phyloP scores from a whole-genome alignment of 169 alveolate species.

The Cystoisospora suis region DNA sequence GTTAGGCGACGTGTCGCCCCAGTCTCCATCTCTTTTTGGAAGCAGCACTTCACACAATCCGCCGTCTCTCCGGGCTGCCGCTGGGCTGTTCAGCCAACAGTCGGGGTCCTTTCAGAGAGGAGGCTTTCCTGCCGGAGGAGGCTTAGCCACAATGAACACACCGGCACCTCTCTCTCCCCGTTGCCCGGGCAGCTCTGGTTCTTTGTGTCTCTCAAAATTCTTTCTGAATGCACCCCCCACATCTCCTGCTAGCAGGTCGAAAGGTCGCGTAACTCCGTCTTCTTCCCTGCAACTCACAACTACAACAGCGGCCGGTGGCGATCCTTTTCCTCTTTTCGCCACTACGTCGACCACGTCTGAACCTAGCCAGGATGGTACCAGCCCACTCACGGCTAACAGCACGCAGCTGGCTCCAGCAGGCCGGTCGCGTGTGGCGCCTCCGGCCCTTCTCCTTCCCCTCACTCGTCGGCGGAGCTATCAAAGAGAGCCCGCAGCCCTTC shows the following conservation, averaged over 20 bases:
- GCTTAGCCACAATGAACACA: neutral
- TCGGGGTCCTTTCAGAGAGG: neutral
- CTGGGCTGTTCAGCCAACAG: neutral
- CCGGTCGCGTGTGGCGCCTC: neutral
- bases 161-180: neutral
- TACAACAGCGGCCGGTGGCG: neutral
- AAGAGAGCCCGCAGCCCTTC: neutral
- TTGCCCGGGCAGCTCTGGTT: neutral
- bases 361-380: neutral
- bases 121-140: neutral
- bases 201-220: neutral
- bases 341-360: neutral
- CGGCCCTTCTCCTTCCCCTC: constrained; percentile 9
- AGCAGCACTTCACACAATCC: neutral
- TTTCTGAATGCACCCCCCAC: neutral
- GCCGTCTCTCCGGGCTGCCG: neutral
- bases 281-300: neutral
- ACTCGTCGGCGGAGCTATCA: constrained; percentile 3
- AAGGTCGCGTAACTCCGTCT: neutral
- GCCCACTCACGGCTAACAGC: neutral
- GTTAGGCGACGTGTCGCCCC: neutral
- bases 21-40: neutral
- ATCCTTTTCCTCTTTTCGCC: neutral
- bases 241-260: neutral
- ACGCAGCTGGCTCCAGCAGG: neutral